These are phyloP conservation scores for Talaromyces nanjingensis DNA, from an alignment of 495 filamentous ascomycete species.

Conservation along the genomic window DNA sequence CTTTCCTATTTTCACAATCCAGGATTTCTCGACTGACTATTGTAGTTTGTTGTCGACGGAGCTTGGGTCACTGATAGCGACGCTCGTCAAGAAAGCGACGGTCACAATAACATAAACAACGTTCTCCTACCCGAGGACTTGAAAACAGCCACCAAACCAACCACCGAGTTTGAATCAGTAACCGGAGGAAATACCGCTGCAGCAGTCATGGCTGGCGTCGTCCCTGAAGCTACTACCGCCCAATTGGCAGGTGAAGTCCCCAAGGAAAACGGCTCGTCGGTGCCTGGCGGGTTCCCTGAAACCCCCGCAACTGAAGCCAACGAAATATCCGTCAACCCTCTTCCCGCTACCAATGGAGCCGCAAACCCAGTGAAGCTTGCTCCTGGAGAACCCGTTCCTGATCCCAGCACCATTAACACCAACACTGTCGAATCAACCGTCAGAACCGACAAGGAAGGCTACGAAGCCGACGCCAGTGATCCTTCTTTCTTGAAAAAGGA, in stretches of 20 bases:
- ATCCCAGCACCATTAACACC: slow-evolving; percentile 40
- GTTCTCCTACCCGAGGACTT: slow-evolving; percentile 71
- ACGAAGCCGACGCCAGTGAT: slow-evolving; percentile 63
- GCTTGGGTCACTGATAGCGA: slow-evolving; percentile 75
- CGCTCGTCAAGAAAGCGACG: slow-evolving; percentile 72
- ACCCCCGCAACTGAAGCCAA: slow-evolving; percentile 58
- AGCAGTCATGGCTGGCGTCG: slow-evolving; percentile 60
- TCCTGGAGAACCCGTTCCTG: slow-evolving; percentile 76
- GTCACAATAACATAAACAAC: slow-evolving; percentile 79
- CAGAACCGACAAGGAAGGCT: slow-evolving; percentile 74
- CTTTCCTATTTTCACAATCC: slow-evolving; percentile 1
- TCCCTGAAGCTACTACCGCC: slow-evolving; percentile 69
- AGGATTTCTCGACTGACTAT: not conserved
- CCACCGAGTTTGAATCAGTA: slow-evolving; percentile 10
- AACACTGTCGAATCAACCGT: slow-evolving; percentile 50
- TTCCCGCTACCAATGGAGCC: slow-evolving; percentile 69
- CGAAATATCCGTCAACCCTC: slow-evolving; percentile 54
- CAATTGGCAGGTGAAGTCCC: slow-evolving; percentile 62
- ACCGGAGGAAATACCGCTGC: slow-evolving; percentile 16
- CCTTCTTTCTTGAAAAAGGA: slow-evolving; percentile 34
- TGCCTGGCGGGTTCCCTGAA: slow-evolving; percentile 73
- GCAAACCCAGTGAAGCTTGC: slow-evolving; percentile 74
- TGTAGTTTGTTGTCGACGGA: slow-evolving; percentile 86
- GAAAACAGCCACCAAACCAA: slow-evolving; percentile 32
- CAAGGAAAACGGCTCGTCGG: slow-evolving; percentile 42